Conservation (phyloP, 257 asterid species). For the Scutellaria minor region DNA sequence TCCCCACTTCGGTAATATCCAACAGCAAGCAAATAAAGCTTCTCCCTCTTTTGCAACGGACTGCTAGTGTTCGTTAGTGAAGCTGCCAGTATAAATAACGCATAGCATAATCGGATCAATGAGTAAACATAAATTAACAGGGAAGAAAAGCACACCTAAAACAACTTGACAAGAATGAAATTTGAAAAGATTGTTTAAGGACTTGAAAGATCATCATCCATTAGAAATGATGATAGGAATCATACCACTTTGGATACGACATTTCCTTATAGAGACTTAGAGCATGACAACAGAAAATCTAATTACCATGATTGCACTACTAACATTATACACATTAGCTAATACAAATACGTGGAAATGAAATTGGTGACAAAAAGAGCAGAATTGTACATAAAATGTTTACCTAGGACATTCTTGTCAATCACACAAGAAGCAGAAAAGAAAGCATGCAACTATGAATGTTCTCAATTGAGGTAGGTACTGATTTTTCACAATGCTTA, state of each 20-base stretch:
- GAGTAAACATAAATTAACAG: background rate
- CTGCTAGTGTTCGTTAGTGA: constrained; percentile 54
- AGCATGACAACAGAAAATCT: too few species aligned
- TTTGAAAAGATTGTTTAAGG: background rate
- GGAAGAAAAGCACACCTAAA: constrained; percentile 8
- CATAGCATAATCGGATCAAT: background rate
- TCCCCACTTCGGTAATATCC: constrained; percentile 70
- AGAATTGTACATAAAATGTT: background rate
- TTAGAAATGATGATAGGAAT: constrained; percentile 3
- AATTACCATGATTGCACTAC: background rate
- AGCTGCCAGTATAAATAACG: constrained; percentile 43
- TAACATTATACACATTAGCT: too few species aligned
- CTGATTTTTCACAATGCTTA: background rate
- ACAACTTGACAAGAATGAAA: background rate
- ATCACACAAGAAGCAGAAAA: background rate
- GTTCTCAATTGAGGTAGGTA: background rate
- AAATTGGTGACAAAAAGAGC: too few species aligned
- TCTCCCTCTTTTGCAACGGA: constrained; percentile 69
- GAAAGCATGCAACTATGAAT: background rate
- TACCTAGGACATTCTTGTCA: background rate
- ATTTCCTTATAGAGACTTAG: background rate
- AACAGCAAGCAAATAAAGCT: constrained; percentile 65
- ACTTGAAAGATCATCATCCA: background rate
- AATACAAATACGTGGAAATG: too few species aligned
- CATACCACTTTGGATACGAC: background rate